Percentiles rank a stretch among this genome's conserved stretches.
Conservation (phyloP, 2,329 filamentous ascomycete genomes). For the Huntiella omanensis region DNA sequence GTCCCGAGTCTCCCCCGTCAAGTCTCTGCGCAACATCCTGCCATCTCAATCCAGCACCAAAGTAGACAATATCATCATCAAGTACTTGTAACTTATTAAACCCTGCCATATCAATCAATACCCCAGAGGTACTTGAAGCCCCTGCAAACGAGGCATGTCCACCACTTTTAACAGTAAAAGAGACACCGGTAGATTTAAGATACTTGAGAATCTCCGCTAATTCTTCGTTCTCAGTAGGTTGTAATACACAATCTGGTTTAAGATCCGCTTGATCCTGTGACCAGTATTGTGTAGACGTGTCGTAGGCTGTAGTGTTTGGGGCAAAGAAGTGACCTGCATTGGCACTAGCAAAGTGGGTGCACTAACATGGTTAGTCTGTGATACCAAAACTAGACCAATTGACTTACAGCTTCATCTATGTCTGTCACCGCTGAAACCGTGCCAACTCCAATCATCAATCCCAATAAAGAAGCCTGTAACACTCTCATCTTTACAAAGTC, state of each 20-base stretch:
- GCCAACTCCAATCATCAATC: too few relatives aligned
- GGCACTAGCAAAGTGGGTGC: too few relatives aligned
- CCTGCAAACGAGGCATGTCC: conserved; percentile 17
- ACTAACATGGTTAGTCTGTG: too few relatives aligned
- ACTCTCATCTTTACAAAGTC: too few relatives aligned
- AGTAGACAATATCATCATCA: conserved; percentile 7
- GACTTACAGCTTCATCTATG: too few relatives aligned
- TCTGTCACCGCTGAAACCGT: too few relatives aligned
- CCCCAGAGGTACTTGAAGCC: conserved; percentile 12
- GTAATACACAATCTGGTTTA: conserved; percentile 2
- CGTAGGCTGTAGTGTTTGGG: neutral
- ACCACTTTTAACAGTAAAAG: conserved; percentile 23
- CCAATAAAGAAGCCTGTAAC: too few relatives aligned
- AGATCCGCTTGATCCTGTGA: neutral
- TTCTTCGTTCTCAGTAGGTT: neutral
- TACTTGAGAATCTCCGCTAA: neutral
- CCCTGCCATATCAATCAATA: too few relatives aligned
- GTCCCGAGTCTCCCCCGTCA: conserved; percentile 14
- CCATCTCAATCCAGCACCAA: conserved; percentile 30
- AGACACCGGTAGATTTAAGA: conserved; percentile 6
- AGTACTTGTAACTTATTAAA: too few relatives aligned
- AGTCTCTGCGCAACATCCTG: conserved; percentile 14
- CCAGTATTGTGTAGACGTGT: conserved; percentile 1
- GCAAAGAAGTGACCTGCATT: too few relatives aligned
- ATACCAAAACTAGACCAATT: too few relatives aligned